Conservation (phyloP, 2,329 filamentous ascomycete species). For the Sclerotinia glacialis region DNA sequence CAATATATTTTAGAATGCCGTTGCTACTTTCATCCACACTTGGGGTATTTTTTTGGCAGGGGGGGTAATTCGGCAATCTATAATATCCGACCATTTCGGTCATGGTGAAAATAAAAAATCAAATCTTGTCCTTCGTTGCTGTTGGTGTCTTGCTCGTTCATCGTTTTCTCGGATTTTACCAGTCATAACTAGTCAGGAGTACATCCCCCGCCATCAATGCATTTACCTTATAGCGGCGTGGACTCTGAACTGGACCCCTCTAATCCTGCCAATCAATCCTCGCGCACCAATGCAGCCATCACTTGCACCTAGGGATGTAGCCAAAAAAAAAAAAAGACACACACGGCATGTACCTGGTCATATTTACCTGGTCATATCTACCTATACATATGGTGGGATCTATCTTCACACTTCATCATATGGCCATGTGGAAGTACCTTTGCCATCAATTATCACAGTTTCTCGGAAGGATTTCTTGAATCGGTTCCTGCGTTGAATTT, state of each 20-base stretch:
- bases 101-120: neutral
- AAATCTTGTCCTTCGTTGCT: neutral
- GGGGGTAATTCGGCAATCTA: neutral
- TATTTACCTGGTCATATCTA: neutral
- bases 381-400: neutral
- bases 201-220: constrained; percentile 13
- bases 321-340: constrained; percentile 13
- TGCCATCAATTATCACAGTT: neutral
- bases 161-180: neutral
- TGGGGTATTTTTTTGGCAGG: neutral
- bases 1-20: constrained; percentile 6
- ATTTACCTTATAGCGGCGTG: constrained; percentile 22
- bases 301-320: neutral
- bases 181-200: neutral
- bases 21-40: constrained; percentile 3
- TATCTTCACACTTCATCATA: too few species aligned
- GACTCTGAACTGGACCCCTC: constrained; percentile 5
- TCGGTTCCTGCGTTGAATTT: constrained; percentile 9
- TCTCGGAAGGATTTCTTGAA: neutral
- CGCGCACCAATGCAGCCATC: neutral
- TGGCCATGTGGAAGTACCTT: neutral
- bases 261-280: constrained; percentile 6
- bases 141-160: neutral
- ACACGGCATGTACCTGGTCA: constrained; percentile 19
- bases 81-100: neutral